Evolutionary conservation across 495 filamentous ascomycete species (phyloP), one percentile per base, ranked within the genome.

Genomic region (Antarctomyces pellizariae): DNA sequence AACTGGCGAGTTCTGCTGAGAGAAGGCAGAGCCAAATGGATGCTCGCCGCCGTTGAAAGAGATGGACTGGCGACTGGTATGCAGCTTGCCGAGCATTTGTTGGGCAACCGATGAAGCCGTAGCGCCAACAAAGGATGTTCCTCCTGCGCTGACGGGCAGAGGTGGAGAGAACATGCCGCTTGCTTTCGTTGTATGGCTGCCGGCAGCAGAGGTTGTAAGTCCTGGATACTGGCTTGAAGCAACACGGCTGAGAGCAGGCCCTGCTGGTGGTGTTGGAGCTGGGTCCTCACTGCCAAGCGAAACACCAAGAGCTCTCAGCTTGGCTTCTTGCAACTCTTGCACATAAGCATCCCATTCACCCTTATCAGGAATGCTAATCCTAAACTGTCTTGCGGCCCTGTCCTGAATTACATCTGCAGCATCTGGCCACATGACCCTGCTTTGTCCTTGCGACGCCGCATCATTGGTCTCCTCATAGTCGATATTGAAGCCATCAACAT

Each of bases 301-400:
- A 2, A 93, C 86, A 23, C 86, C 86, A 24, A 97, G 59, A 26
- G 82, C 79, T 18, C 76, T 68, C 21, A 97, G 57, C 50, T 90
- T 97, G 33, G 82, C 75, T 48, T 97, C 86, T 39, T 71, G 69
- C 28, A 93, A 46, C 27, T 64, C 60, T 25, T 71, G 56, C 16
- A 84, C 75, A 49, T 95, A 92, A 9, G 60, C 51, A 41, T 78
- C 70, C 84, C 86, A 93, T 36, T 36, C 36, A 9, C 32, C 56
- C 34, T 59, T 56, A 45, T 91, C 71, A 0, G 89, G 86, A 39
- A 97, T 68, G 19, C 57, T 59, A 27, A 93, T 70, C 26, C 50
- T 52, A 37, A 59, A 70, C 9, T 49, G 39, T 25, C 57, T 46
- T 15, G 54, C 34, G 24, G 56, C 48, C 22, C 62, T 53, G 18